Evolutionary conservation across 2,329 filamentous ascomycete genomes (phyloP), one percentile per base, ranked within the genome.

Genomic region (Coniella vitis): DNA sequence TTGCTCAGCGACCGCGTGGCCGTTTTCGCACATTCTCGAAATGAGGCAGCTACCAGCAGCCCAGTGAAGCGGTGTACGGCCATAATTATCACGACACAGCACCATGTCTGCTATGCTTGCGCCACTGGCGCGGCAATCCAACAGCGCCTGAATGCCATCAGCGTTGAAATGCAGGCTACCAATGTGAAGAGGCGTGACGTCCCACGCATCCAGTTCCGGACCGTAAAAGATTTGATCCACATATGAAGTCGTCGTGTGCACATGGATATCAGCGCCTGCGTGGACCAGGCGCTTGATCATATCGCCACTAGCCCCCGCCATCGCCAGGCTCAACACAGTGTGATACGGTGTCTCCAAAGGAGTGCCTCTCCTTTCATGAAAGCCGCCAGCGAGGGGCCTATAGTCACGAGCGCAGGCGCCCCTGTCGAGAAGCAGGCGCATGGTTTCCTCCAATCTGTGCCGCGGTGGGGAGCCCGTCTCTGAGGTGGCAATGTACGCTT

Each of bases 1-100:
- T 29, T 29, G 25, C 10, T 29, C 25, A 34, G 31, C 35, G n/a
- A n/a, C n/a, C n/a, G n/a, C n/a, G n/a, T n/a, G n/a, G n/a, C n/a
- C n/a, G n/a, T n/a, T n/a, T n/a, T n/a, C n/a, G n/a, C n/a, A n/a
- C 21, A 29, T 38, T 10, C 20, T 29, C 14, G 17, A 31, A 4
- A 13, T 12, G 19, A 20, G 22, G 32, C 19, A 17, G 10, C 43
- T 35, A 2, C 35, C 34, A 12, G 35, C 34, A 20, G 43, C 43
- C 43, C 43, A 45, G 21, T 45, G 43, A 13, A 45, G 34, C 4
- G 43, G 43, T 25, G 17, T 3, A 36, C 35, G 43, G 21, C 43
- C 43, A 10, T 38, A 35, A 4, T 17, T 38, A 25, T 45, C 43
- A 3, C 21, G n/a, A 17, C 20, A 21, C 3, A 25, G 29, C 3